phyloP scores from a whole-genome alignment of 1,284 basidiomycete species.

The Puccinia novopanici region DNA sequence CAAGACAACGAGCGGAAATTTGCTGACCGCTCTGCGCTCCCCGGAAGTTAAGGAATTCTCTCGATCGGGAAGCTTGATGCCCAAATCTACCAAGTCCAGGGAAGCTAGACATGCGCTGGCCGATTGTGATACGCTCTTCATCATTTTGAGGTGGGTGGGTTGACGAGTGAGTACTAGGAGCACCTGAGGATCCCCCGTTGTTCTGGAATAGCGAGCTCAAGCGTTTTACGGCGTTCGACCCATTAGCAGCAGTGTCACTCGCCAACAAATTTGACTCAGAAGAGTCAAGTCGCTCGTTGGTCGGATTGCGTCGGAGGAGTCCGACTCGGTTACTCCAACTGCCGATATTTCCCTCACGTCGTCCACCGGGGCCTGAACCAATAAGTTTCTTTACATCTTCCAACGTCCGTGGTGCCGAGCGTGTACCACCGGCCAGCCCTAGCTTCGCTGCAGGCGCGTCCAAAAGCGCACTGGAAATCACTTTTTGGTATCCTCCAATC shows the following conservation, averaged over 20 bases:
- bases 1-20: not conserved
- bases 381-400: constrained; percentile 44
- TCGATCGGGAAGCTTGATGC: not conserved
- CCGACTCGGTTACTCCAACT: constrained; percentile 23
- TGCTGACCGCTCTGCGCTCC: not conserved
- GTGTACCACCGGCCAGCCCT: constrained; percentile 1
- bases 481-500: constrained; percentile 37
- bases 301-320: not conserved
- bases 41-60: not conserved
- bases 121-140: constrained; percentile 3
- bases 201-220: constrained; percentile 29
- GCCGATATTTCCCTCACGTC: constrained; percentile 9
- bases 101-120: constrained; percentile 32
- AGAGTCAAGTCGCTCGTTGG: not conserved
- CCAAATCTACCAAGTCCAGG: constrained; percentile 15
- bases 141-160: not conserved
- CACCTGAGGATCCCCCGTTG: not conserved
- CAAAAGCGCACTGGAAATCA: constrained; percentile 18
- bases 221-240: constrained; percentile 22
- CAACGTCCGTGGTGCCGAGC: constrained; percentile 30
- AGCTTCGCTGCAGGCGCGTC: constrained; percentile 13
- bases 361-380: not conserved
- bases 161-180: not conserved
- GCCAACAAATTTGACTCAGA: not conserved
- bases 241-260: not conserved